Conservation (phyloP, 768 basidiomycete genomes). For the Amanita rimosa region DNA sequence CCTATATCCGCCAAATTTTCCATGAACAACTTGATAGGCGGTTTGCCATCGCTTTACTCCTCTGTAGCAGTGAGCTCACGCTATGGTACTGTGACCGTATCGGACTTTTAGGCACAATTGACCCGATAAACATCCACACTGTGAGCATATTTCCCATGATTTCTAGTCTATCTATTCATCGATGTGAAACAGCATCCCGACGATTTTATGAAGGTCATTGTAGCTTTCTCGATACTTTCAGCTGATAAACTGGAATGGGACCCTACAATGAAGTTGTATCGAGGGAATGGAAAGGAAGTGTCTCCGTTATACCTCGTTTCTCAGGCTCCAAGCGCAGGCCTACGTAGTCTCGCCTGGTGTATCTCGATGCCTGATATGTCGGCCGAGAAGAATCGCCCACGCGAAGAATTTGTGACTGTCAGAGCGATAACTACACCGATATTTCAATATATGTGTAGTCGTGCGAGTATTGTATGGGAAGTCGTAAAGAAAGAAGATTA, state of each 20-base stretch:
- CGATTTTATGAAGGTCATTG: not conserved
- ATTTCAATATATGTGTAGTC: not conserved
- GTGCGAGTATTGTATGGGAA: not conserved
- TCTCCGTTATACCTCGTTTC: not conserved
- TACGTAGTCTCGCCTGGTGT: not conserved
- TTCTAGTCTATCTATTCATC: no score
- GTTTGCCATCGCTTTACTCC: slow-evolving; percentile 4
- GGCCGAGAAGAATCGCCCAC: not conserved
- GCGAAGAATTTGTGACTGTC: not conserved
- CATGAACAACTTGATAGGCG: slow-evolving; percentile 9
- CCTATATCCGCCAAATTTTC: slow-evolving; percentile 9
- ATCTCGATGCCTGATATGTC: slow-evolving; percentile 1
- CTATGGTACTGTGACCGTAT: slow-evolving; percentile 7
- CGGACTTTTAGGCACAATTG: slow-evolving; percentile 6
- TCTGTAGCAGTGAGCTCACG: slow-evolving; percentile 4
- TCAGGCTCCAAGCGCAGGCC: no score
- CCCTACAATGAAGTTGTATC: not conserved
- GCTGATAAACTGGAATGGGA: not conserved
- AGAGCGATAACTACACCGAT: not conserved
- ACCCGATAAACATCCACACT: slow-evolving; percentile 7
- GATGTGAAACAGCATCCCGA: not conserved
- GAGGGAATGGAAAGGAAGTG: no score
- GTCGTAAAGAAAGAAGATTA: not conserved
- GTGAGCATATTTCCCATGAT: not conserved
- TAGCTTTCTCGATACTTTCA: not conserved